Evolutionary conservation across 2,329 filamentous ascomycete genomes (phyloP).

Genomic region (Talaromyces sp.): DNA sequence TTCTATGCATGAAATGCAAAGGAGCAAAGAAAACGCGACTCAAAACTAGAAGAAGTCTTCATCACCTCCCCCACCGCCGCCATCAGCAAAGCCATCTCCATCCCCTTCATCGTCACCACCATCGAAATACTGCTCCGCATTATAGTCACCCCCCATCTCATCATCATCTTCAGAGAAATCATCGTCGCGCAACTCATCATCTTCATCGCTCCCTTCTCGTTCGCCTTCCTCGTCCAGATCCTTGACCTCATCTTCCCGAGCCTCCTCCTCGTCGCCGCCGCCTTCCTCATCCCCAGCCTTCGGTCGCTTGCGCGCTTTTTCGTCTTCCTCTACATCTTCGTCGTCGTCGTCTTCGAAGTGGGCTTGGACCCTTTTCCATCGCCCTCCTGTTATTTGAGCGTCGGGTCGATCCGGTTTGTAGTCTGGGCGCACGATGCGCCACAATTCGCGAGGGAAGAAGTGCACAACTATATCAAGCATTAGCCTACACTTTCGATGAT

Average conservation of each 20-base stretch:
- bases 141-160: slow-evolving; percentile 59
- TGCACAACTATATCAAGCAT: slow-evolving; percentile 45
- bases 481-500: neutral
- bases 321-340: slow-evolving; percentile 30
- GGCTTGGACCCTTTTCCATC: slow-evolving; percentile 28
- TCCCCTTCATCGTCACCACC: slow-evolving; percentile 55
- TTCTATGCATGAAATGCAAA: slow-evolving; percentile 1
- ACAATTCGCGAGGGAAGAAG: slow-evolving; percentile 59
- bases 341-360: slow-evolving; percentile 49
- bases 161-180: slow-evolving; percentile 61
- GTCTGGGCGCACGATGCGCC: slow-evolving; percentile 51
- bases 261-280: slow-evolving; percentile 26
- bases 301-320: slow-evolving; percentile 32
- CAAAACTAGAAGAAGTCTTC: slow-evolving; percentile 38
- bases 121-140: slow-evolving; percentile 63
- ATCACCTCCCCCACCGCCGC: slow-evolving; percentile 52
- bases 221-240: slow-evolving; percentile 44
- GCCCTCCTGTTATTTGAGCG: slow-evolving; percentile 27
- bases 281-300: slow-evolving; percentile 33
- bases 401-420: slow-evolving; percentile 36
- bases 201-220: slow-evolving; percentile 45
- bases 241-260: slow-evolving; percentile 20
- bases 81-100: slow-evolving; percentile 55
- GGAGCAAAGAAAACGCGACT: slow-evolving; percentile 28
- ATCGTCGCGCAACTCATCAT: slow-evolving; percentile 55